Base-by-base conservation (phyloP, 768 basidiomycete genomes). In the Auricularia sp. region DNA sequence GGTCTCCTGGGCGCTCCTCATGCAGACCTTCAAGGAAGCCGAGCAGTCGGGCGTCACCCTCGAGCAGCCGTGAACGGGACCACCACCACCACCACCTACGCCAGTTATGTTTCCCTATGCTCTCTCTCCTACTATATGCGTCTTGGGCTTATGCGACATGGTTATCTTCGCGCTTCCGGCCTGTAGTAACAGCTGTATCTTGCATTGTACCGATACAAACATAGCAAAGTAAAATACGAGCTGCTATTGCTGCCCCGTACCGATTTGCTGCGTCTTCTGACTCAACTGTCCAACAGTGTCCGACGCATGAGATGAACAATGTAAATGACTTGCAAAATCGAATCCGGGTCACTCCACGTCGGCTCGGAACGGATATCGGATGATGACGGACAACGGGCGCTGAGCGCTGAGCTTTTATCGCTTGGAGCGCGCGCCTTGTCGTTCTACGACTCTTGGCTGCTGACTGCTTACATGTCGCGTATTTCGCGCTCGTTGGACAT, bases 1-100 rank as follows among this genome's bases (percentile, higher is more conserved):
- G 65, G 72, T 81, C 51, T 81, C 84, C 53, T 92, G 88, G 87
- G 81, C 84, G 69, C 77, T 87, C 44, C 73, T 89, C 16, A 74
- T 88, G n/a, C 80, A 78, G 7, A 86, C 86, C 34, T 76, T 87
- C 72, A 79, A 82, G 33, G 8, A 61, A 16, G 47, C 47, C 0
- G 47, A 21, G 18, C 14, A 51, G 11, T 51, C 47, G 8, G 47
- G 47, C 16, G 47, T 51, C 8, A 6, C 6, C 8, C 11, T 18
- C 10, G 47, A 11, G 47, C 18, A 5, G 6, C 14, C 7, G 47
- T 51, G 6, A 18, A 51, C 6, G 47, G 11, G 47, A 6, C 47
- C 6, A 11, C 47, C 6, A 51, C n/a, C n/a, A n/a, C 47, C 14
- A 51, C 21, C 47, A 8, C 11, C 21, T 51, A 16, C 47, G 47